Base-by-base conservation (phyloP, 2,329 filamentous ascomycete species). In the Alternaria brassicicola region DNA sequence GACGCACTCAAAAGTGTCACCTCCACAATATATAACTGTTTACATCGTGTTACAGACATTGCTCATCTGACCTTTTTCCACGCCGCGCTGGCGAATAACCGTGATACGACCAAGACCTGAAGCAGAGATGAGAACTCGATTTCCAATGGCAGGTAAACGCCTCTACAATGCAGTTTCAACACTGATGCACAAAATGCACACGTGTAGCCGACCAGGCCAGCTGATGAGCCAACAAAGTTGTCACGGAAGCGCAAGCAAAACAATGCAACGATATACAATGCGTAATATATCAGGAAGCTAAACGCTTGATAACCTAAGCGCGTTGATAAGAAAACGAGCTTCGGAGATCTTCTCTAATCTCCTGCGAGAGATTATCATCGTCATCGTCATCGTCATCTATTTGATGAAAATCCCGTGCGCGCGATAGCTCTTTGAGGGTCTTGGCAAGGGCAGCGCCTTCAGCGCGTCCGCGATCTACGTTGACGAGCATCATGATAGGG, bases 401-500 rank as follows among this genome's bases (percentile, higher is more conserved):
- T 5, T 57, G 51, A 38, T 21, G 23, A 9, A 55, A 39, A 45
- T 68, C 61, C 21, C 51, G 33, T 10, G 49, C 46, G 21, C 52
- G 57, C 13, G 66, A 62, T 19, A 74, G 51, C 2, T 67, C 66
- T 17, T 72, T 69, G 21, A 78, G 60, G 38, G 80, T 79, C 28
- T 67, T 70, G 0, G 78, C 78, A 54, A 83, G 62, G 13, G 75
- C 77, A 25, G 70, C 67, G 17, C 76, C 81, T 45, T 82, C 81
- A 8, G 67, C 65, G 58, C 77, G 78, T 1, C 81, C 81, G 28
- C 81, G 72, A 33, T 96, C 91, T 9, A 96, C 91, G 75, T 97
- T 84, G 33, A 99, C 91, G 53, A 92, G 85, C 73, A 88, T 89
- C 78, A 98, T 91, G 49, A 98, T 80, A 1, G 93, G 92, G 15